A percentile compares a stretch with the other conserved stretches of the same genome.
These are phyloP conservation scores for Panaeolus papilionaceus DNA, from an alignment of 768 basidiomycete species.

Conservation along the genomic window DNA sequence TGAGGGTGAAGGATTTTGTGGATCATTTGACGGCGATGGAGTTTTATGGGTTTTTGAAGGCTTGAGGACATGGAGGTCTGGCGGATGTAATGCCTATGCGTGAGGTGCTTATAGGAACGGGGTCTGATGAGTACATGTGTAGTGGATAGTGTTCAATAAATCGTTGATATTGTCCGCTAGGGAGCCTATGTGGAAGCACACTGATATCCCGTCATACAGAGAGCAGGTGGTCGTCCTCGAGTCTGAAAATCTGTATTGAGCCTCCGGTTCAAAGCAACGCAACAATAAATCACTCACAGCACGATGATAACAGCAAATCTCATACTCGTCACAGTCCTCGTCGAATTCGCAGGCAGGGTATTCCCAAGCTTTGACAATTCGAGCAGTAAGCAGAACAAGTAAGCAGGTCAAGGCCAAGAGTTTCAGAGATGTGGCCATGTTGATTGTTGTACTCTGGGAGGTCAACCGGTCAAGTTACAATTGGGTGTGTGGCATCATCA, in stretches of 20 bases:
- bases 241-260: neutral
- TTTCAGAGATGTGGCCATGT: neutral
- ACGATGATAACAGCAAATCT: constrained; percentile 7
- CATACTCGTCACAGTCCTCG: neutral
- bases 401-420: neutral
- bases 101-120: too few species aligned
- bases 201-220: neutral
- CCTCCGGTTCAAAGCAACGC: neutral
- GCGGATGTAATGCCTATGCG: too few species aligned
- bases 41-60: constrained; percentile 1
- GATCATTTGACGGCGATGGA: constrained; percentile 8
- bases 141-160: too few species aligned
- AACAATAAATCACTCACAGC: neutral
- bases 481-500: too few species aligned
- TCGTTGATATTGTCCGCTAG: too few species aligned
- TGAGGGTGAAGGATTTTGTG: neutral
- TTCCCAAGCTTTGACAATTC: neutral
- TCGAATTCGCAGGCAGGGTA: constrained; percentile 2
- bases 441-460: neutral
- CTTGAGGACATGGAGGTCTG: too few species aligned
- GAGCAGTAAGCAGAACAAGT: neutral
- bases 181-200: neutral
- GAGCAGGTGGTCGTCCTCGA: neutral
- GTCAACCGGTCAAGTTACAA: too few species aligned
- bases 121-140: too few species aligned